Base-by-base conservation (phyloP, 1,139 yeast species). In the Yamadazyma sp. region DNA sequence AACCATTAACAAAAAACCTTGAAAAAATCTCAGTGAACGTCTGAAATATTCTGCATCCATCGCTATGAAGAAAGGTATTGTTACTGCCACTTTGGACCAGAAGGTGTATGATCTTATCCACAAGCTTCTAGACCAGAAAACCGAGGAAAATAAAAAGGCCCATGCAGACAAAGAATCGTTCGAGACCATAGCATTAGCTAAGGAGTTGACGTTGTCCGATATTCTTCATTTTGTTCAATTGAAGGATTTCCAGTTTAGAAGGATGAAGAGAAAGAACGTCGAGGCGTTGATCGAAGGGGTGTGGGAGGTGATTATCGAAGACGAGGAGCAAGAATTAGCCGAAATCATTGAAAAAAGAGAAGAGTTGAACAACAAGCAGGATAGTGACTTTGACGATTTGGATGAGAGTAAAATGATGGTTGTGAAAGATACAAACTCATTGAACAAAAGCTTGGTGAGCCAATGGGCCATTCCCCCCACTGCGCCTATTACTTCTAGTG, bases 361-460 rank as follows among this genome's bases (percentile, higher is more conserved):
- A 26, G 61, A 59, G 24, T 10, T 22, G 15, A 31, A 31, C 17
- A 67, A 64, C 26, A 53, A 50, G 2, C 46, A 44, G 11, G 41
- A 49, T 4, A 71, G 70, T 36, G 69, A 73, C 32, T 62, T 64
- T 34, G 76, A 69, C n/a, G 67, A 55, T 4, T 47, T 55, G 2
- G 73, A 68, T 40, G 69, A 63, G 17, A 67, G 66, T 15, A 75
- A 78, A 22, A 53, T 87, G 46, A 80, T 87, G 86, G 80, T 76
- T 2, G 73, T 71, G 1, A 67, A 66, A 34, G 85, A 82, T 44
- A 54, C 69, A 3, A 89, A 88, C 53, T 69, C 77, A 3, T 74
- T 87, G 64, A 91, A 91, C 58, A 87, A 83, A 54, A 79, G 85
- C 18, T 85, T 89, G 2, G 85, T 84, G 0, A 74, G 80, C 14